Evolutionary conservation across 106 monocot species (phyloP).

Genomic region (Allium fistulosum): DNA sequence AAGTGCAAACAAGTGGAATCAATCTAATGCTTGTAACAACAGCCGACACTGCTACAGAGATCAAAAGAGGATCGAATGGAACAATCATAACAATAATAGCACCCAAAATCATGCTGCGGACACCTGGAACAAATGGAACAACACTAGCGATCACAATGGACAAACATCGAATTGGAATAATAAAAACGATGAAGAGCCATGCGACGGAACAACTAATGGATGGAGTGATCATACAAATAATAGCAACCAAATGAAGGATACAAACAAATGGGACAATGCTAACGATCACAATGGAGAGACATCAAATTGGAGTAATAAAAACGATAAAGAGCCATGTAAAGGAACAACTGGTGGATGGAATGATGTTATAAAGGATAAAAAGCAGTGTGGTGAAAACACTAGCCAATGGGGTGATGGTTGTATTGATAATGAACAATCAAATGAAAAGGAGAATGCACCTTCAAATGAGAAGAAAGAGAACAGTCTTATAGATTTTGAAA

Average conservation of each 20-base stretch:
- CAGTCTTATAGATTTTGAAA: slow-evolving; percentile 43
- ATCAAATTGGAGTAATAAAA: slow-evolving; percentile 44
- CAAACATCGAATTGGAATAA: slow-evolving; percentile 59
- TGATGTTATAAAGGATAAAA: background rate
- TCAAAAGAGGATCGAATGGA: too few relatives aligned
- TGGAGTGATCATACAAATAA: too few relatives aligned
- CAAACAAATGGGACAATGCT: background rate
- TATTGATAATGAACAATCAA: background rate
- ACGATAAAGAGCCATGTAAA: slow-evolving; percentile 2
- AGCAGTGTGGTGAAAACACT: background rate
- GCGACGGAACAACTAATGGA: background rate
- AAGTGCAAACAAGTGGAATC: too few relatives aligned
- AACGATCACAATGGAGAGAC: slow-evolving; percentile 49
- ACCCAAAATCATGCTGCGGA: background rate
- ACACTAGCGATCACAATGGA: slow-evolving; percentile 29
- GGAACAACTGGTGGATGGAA: background rate
- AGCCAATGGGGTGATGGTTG: too few relatives aligned
- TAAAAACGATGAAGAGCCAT: slow-evolving; percentile 14
- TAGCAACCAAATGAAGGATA: too few relatives aligned
- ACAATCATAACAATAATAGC: too few relatives aligned
- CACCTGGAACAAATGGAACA: slow-evolving; percentile 2
- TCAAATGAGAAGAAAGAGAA: slow-evolving; percentile 16
- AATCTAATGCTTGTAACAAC: too few relatives aligned
- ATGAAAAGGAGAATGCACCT: slow-evolving; percentile 3
- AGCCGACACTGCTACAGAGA: too few relatives aligned